Evolutionary conservation across 1,284 basidiomycete genomes (phyloP), one percentile per base, ranked within the genome.

Genomic region (Singerocomus rubriflavus): DNA sequence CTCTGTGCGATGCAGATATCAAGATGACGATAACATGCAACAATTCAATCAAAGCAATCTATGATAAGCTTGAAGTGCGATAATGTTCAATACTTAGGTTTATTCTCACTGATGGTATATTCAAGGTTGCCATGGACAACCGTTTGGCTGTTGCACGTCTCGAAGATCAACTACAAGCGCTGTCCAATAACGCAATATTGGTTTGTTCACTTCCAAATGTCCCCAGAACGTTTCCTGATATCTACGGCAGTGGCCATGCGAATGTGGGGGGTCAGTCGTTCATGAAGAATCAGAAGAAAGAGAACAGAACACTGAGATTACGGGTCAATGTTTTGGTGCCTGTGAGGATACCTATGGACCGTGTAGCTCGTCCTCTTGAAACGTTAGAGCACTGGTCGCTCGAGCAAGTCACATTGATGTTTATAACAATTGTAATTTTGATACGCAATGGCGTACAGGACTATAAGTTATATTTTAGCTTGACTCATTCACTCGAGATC

Each of bases 1-100:
- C 58, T 8, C 27, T 61, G 6, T 35, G 51, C 16, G 54, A 52
- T 2, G 42, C 35, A 4, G 57, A 64, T 32, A 29, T 62, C n/a
- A 13, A 36, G 9, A 42, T 48, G 2, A 46, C 60, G 14, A 44
- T 12, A 1, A 42, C 43, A 0, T 61, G 51, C 27, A 46, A 41
- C 7, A 2, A 27, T 29, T 57, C 54, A 10, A 50, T 62, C 14
- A 57, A 31, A 21, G 29, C 14, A 4, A 25, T 62, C 6, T 51
- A 50, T 6, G 27, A 59, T 37, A 52, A 51, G 5, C 39, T 60
- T 12, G 50, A 32, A 10, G 62, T 64, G 50, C 12, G 44, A 6
- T 8, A 8, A 7, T 35, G 26, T n/a, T 41, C 0, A 1, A 39
- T 12, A 16, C 9, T 2, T 6, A 1, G 0, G 3, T 2, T 16